phyloP scores from a whole-genome alignment of 345 rosid species.

The Gossypium sturtianum region DNA sequence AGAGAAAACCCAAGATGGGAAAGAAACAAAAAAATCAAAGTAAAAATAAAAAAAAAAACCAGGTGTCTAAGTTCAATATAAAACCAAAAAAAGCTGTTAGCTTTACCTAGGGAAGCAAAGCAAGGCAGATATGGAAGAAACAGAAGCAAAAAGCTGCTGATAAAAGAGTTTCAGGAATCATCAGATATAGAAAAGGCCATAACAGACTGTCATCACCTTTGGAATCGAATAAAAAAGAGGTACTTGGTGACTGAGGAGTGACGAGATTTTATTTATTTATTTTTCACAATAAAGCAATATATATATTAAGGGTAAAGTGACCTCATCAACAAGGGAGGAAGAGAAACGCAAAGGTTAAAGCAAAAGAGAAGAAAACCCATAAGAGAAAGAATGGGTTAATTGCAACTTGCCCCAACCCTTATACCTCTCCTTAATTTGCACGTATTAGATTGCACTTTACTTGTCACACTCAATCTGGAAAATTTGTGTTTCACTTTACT shows the following conservation, averaged over 20 bases:
- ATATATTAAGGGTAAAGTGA: background rate
- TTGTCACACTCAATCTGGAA: too few relatives aligned
- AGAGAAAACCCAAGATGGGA: constrained; percentile 10
- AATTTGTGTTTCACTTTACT: too few relatives aligned
- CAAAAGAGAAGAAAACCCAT: background rate
- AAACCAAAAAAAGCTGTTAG: constrained; percentile 15
- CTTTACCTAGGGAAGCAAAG: constrained; percentile 27
- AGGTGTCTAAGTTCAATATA: constrained; percentile 28
- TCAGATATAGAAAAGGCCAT: constrained; percentile 34
- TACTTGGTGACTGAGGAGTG: background rate
- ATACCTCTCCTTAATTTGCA: background rate
- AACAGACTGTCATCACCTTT: constrained; percentile 36
- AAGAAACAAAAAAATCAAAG: constrained; percentile 7
- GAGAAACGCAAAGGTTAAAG: background rate
- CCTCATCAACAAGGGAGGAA: background rate
- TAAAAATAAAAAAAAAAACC: constrained; percentile 9
- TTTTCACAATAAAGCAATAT: background rate
- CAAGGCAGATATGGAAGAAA: constrained; percentile 7
- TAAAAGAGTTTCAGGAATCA: constrained; percentile 30
- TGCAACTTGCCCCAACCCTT: background rate
- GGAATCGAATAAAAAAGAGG: constrained; percentile 18
- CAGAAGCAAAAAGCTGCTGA: constrained; percentile 12
- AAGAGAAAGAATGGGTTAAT: background rate
- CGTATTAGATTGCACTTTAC: background rate
- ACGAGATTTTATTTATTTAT: background rate